Conservation (phyloP, 2,329 filamentous ascomycete genomes). For the Aspergillus candidus region DNA sequence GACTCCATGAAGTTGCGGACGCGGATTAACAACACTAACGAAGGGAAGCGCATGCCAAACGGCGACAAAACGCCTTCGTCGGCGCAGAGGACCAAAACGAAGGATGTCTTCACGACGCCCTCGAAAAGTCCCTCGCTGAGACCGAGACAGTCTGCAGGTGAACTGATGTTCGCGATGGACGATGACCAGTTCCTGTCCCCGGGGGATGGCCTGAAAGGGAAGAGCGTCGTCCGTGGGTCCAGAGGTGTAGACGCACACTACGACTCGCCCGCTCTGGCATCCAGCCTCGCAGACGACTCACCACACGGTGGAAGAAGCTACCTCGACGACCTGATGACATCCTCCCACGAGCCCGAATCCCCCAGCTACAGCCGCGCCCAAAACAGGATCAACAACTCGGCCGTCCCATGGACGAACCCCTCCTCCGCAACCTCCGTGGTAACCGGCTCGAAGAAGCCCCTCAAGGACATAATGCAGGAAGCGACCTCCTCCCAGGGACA, state of each 20-base stretch:
- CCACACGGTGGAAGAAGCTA: conserved; percentile 19
- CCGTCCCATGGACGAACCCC: conserved; percentile 33
- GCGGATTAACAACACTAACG: conserved; percentile 57
- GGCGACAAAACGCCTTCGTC: conserved; percentile 56
- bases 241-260: conserved; percentile 14
- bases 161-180: conserved; percentile 93
- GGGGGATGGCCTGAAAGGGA: conserved; percentile 24
- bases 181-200: conserved; percentile 53
- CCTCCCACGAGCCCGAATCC: conserved; percentile 19
- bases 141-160: conserved; percentile 61
- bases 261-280: conserved; percentile 21
- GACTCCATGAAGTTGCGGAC: conserved; percentile 68
- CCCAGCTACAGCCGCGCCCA: conserved; percentile 18
- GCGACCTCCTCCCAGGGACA: conserved; percentile 39
- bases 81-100: conserved; percentile 37
- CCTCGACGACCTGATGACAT: conserved; percentile 26
- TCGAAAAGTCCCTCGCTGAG: conserved; percentile 61
- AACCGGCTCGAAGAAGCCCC: conserved; percentile 59
- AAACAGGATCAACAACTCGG: conserved; percentile 22
- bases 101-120: conserved; percentile 39
- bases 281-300: conserved; percentile 23
- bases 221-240: conserved; percentile 18
- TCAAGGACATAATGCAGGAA: conserved; percentile 71
- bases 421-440: conserved; percentile 50
- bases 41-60: conserved; percentile 56